phyloP scores from a whole-genome alignment of 169 alveolate genomes.

The Prorocentrum cordatum region DNA sequence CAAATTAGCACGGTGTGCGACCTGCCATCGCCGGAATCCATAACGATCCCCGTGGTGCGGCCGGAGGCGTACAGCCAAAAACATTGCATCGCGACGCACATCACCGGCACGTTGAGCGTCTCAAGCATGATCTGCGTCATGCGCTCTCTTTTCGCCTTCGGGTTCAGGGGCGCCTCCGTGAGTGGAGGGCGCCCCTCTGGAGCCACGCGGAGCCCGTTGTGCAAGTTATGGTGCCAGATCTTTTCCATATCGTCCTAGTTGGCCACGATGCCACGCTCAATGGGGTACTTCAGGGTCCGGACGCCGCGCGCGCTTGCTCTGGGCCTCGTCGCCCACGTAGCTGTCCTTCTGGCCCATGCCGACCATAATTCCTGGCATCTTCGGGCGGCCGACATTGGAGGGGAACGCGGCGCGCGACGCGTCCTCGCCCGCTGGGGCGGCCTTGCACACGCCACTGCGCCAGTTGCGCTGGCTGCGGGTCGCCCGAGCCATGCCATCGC shows the following conservation, averaged over 20 bases:
- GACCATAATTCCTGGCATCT: constrained; percentile 84
- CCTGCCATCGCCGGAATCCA: constrained; percentile 97
- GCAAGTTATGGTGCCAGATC: constrained; percentile 92
- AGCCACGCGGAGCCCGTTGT: constrained; percentile 94
- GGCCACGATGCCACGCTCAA: constrained; percentile 96
- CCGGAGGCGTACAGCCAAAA: constrained; percentile 95
- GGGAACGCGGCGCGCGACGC: constrained; percentile 98
- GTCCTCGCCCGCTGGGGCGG: constrained; percentile 99
- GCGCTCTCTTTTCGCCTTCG: constrained; percentile 80
- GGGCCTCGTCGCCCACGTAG: constrained; percentile 98
- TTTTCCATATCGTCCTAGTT: constrained; percentile 97
- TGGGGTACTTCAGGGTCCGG: constrained; percentile 91
- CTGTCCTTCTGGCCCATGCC: constrained; percentile 93
- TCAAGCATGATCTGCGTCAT: constrained; percentile 94
- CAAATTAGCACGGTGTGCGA: constrained; percentile 96
- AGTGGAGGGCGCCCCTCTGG: constrained; percentile 98
- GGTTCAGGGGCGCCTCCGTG: constrained; percentile 99
- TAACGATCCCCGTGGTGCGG: constrained; percentile 95
- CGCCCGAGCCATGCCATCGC: no score
- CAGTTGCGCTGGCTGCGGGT: no score
- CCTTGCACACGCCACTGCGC: constrained; percentile 98
- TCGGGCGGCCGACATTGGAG: constrained; percentile 95
- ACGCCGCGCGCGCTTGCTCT: constrained; percentile 96
- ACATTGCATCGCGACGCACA: constrained; percentile 89
- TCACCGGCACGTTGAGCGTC: constrained; percentile 93